Percentiles rank a stretch among this genome's conserved stretches.
These are phyloP conservation scores for Aspergillus floridensis DNA, from an alignment of 2,329 filamentous ascomycete genomes.

Conservation along the genomic window DNA sequence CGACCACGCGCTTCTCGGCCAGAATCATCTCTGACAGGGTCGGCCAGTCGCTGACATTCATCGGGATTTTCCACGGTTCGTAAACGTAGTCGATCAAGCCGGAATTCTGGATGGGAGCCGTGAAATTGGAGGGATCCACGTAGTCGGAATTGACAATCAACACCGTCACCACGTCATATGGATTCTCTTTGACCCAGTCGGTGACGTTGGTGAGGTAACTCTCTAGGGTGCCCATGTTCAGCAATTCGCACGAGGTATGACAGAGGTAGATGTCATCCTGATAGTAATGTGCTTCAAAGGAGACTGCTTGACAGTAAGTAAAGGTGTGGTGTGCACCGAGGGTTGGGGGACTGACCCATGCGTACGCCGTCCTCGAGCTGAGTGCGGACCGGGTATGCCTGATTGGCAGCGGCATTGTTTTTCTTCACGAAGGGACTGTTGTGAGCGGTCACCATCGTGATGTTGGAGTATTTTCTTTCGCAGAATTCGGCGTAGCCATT, in stretches of 20 bases:
- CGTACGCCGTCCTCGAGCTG: conserved; percentile 74
- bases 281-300: conserved; percentile 58
- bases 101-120: conserved; percentile 64
- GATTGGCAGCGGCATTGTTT: conserved; percentile 74
- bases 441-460: conserved; percentile 76
- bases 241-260: conserved; percentile 76
- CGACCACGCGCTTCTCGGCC: conserved; percentile 65
- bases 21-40: conserved; percentile 76
- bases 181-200: conserved; percentile 71
- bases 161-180: conserved; percentile 84
- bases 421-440: conserved; percentile 74
- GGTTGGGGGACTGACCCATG: conserved; percentile 46
- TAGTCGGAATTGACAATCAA: conserved; percentile 82
- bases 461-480: conserved; percentile 72
- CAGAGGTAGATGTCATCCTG: conserved; percentile 71
- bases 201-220: conserved; percentile 68
- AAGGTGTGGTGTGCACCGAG: no score
- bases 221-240: conserved; percentile 76
- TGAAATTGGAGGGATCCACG: conserved; percentile 62
- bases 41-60: conserved; percentile 76
- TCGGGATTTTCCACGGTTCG: conserved; percentile 66
- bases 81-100: conserved; percentile 74
- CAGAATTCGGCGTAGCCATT: conserved; percentile 79
- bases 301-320: conserved; percentile 41
- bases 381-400: conserved; percentile 62